Conservation (phyloP, 108 stramenopile genomes). For the Cyclotella kingstonii region DNA sequence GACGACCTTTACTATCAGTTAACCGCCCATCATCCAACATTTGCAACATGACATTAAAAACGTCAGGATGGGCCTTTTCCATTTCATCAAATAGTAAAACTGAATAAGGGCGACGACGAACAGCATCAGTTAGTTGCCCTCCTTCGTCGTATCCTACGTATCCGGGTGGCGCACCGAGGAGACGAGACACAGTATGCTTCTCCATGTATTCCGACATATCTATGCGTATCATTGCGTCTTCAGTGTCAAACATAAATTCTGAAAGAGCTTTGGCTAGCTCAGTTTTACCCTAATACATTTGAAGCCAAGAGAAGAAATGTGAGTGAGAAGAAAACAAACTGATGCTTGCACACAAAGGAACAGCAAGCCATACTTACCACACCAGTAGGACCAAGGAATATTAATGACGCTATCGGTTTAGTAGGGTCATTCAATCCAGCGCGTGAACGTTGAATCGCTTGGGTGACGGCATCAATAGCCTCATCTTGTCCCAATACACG, state of each 20-base stretch:
- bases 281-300: slow-evolving; percentile 77
- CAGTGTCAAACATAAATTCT: slow-evolving; percentile 90
- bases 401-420: slow-evolving; percentile 87
- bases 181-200: slow-evolving; percentile 88
- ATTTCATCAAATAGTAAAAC: slow-evolving; percentile 98
- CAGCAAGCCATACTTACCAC: slow-evolving; percentile 19
- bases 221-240: slow-evolving; percentile 90
- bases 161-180: slow-evolving; percentile 95
- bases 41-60: slow-evolving; percentile 97
- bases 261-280: slow-evolving; percentile 92
- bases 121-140: slow-evolving; percentile 98
- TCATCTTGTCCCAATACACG: slow-evolving; percentile 95
- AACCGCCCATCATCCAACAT: slow-evolving; percentile 97
- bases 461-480: slow-evolving; percentile 89
- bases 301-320: not conserved
- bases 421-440: slow-evolving; percentile 89
- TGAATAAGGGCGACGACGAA: slow-evolving; percentile 94
- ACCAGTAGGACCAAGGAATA: slow-evolving; percentile 95
- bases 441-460: slow-evolving; percentile 88
- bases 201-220: slow-evolving; percentile 99
- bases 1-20: slow-evolving; percentile 94
- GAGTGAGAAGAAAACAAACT: no score
- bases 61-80: slow-evolving; percentile 99
- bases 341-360: no score
- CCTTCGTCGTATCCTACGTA: slow-evolving; percentile 99